Evolutionary conservation across 306 rosid genomes (phyloP), one percentile per base, ranked within the genome.

Genomic region (Trifolium subterraneum): DNA sequence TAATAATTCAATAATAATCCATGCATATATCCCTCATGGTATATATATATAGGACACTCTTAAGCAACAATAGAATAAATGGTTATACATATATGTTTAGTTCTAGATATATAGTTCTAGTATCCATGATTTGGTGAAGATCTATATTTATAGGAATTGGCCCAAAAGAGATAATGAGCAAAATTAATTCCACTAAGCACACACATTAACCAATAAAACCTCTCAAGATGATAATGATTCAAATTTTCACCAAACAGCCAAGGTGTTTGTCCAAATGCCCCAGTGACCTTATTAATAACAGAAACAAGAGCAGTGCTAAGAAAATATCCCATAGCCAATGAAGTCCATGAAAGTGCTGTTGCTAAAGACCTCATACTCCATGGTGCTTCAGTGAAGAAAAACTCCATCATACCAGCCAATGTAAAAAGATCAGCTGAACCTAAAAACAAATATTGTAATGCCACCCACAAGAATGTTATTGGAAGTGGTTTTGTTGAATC

Each of bases 381-480:
- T 8, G 98, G 93, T 35, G 98, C 95, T 62, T 93, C 96, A 0
- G 95, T 90, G 84, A 88, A 90, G 86, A 93, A 93, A 33, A 93
- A 90, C 61, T 93, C 98, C 91, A 90, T 79, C 89, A 86, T 81
- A 0, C 94, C 98, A 6, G 95, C 96, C 80, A 90, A 42, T 2
- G 93, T 90, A 86, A 90, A 87, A 35, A 90, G 86, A 65, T 93
- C 96, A 9, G 95, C 96, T 0, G 96, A 88, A 3, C 96, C 98
- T 35, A 92, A 76, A 44, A 93, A 89, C 64, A 89, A 60, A 73
- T 86, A 93, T 67, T 93, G 93, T 6, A 89, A 62, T 0, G 91
- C 92, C 52, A 92, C 69, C 96, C 95, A 90, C 2, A 93, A 74
- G 64, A 93, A 88, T 15, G 96, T 77, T 25, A 90, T 86, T 1